A percentile compares a stretch with the other conserved stretches of the same genome.
Conservation (phyloP, 495 filamentous ascomycete genomes). For the Neurospora sp. region DNA sequence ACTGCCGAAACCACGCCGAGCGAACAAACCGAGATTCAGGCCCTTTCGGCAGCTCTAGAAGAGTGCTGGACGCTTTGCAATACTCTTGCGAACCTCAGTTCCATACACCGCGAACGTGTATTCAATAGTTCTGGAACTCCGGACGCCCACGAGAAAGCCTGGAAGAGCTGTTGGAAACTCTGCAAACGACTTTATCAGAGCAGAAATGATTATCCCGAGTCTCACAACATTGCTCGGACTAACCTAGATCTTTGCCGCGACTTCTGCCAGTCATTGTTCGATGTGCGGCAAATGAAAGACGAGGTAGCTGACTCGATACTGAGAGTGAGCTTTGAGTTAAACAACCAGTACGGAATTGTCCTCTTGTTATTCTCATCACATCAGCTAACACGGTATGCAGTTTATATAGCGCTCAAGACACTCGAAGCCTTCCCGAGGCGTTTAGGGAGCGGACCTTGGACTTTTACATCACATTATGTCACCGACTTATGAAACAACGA, state of each 20-base stretch:
- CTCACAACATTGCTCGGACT: conserved; percentile 53
- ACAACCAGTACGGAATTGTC: conserved; percentile 55
- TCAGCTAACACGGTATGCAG: conserved; percentile 21
- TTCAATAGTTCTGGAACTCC: conserved; percentile 59
- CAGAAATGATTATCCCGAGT: conserved; percentile 57
- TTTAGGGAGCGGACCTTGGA: conserved; percentile 85
- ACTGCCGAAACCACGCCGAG: conserved; percentile 28
- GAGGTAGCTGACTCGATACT: conserved; percentile 75
- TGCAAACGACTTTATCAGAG: conserved; percentile 82
- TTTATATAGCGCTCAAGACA: conserved; percentile 82
- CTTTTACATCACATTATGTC: conserved; percentile 88
- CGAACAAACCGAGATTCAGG: conserved; percentile 54
- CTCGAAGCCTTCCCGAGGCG: conserved; percentile 66
- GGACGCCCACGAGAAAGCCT: conserved; percentile 71
- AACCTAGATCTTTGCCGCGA: conserved; percentile 82
- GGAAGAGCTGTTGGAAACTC: conserved; percentile 85
- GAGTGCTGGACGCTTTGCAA: conserved; percentile 96
- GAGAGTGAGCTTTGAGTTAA: conserved; percentile 85
- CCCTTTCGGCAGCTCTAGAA: conserved; percentile 64
- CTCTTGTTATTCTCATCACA: background rate
- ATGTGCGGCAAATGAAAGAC: conserved; percentile 63
- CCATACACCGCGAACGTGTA: conserved; percentile 69
- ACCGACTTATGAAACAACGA: conserved; percentile 88
- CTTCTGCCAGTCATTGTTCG: conserved; percentile 85
- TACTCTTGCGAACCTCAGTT: conserved; percentile 75